A percentile compares a stretch with the other conserved stretches of the same genome.
phyloP scores from a whole-genome alignment of 2,329 filamentous ascomycete species.

The Spiromastix sp. region DNA sequence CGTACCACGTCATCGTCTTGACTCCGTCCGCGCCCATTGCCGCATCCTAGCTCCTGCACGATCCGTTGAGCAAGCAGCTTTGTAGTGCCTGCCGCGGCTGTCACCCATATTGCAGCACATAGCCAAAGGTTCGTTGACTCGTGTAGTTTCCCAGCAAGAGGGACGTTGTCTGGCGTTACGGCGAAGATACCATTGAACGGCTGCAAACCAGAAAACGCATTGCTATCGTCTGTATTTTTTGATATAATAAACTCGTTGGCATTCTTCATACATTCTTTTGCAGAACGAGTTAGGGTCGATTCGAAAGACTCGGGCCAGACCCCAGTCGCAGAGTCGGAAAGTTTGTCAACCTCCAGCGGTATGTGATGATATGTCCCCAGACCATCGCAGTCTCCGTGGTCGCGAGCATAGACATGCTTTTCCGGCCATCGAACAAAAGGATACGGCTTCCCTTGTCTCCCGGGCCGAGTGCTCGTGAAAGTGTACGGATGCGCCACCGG shows the following conservation, averaged over 20 bases:
- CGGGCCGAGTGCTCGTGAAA: constrained; percentile 14
- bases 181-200: constrained; percentile 26
- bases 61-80: constrained; percentile 14
- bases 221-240: constrained; percentile 4
- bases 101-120: constrained; percentile 27
- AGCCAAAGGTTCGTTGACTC: constrained; percentile 18
- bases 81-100: constrained; percentile 24
- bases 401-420: constrained; percentile 24
- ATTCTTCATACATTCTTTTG: constrained; percentile 4
- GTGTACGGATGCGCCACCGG: constrained; percentile 29
- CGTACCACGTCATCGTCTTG: constrained; percentile 12
- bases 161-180: constrained; percentile 26
- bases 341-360: constrained; percentile 13
- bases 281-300: constrained; percentile 12
- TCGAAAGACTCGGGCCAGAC: constrained; percentile 18
- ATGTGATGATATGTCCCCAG: constrained; percentile 25
- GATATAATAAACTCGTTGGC: constrained; percentile 8
- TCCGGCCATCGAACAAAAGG: constrained; percentile 28
- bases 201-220: constrained; percentile 4
- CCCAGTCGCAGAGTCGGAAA: constrained; percentile 13
- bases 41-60: not conserved
- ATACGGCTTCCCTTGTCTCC: constrained; percentile 8
- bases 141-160: constrained; percentile 20
- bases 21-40: constrained; percentile 4
- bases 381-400: constrained; percentile 23